Base-by-base conservation (phyloP, 2,329 filamentous ascomycete species). In the Rutstroemia sydowiana region DNA sequence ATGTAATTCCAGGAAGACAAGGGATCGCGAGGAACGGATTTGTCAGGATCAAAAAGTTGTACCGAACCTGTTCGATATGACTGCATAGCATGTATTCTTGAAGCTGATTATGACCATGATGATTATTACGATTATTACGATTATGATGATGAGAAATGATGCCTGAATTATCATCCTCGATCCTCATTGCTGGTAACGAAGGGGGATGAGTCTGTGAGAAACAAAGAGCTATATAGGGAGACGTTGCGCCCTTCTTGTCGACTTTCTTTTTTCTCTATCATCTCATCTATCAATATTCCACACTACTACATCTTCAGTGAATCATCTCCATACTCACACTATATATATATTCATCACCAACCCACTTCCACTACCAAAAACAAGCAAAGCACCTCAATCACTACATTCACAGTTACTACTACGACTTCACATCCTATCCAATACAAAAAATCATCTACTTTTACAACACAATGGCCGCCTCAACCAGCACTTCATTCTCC, bases 381-480 rank as follows among this genome's bases (percentile, higher is more conserved):
- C 4, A 20, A 11, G 28, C 4, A 26, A 20, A 21, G 23, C 8
- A 45, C 20, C 26, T 45, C 30, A 10, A 10, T 34, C 43, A 31
- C 10, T 6, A 26, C 23, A 14, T 13, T 11, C 8, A 30, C 37
- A 11, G 10, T 39, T 16, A 21, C 18, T 10, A 23, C 44, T 8
- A 46, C n/a, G 11, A 46, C 16, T 23, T 21, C 2, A 39, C 32
- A 34, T 44, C 16, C 26, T 11, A 28, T 16, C 10, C 4, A 34
- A 32, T 34, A 32, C 34, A 11, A 40, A 9, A n/a, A 10, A 37
- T 26, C 18, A 53, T 13, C 10, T 11, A 55, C 37, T 42, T 32
- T 13, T 37, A 41, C 44, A 51, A 26, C 36, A 52, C 37, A 36
- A 63, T 63, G 61, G 53, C 59, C 30, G 55, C 54, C 48, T 53